A percentile compares a stretch with the other conserved stretches of the same genome.
These are phyloP conservation scores for Linum lewisii DNA, from an alignment of 345 rosid genomes.

Conservation along the genomic window DNA sequence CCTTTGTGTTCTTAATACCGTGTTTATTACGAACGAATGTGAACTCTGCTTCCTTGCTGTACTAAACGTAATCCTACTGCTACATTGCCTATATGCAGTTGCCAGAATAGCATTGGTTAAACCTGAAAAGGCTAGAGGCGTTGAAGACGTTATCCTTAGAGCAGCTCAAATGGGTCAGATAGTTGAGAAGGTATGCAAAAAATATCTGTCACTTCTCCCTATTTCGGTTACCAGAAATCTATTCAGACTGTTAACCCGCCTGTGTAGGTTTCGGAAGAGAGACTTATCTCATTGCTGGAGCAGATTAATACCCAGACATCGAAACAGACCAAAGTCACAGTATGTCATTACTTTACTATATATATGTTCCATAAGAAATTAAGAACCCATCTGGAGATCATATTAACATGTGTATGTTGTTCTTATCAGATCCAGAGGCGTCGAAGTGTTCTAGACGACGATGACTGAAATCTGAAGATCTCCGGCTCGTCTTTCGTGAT, in stretches of 20 bases:
- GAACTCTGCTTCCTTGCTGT: background rate
- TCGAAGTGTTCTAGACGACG: slow-evolving; percentile 75
- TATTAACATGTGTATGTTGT: background rate
- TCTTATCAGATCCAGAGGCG: slow-evolving; percentile 84
- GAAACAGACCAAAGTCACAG: slow-evolving; percentile 92
- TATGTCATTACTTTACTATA: slow-evolving; percentile 18
- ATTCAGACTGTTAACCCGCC: background rate
- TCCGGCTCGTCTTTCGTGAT: background rate
- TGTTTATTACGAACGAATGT: background rate
- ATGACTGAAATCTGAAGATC: slow-evolving; percentile 23
- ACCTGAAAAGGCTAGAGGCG: slow-evolving; percentile 95
- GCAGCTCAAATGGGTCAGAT: slow-evolving; percentile 94
- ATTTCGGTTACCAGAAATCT: background rate
- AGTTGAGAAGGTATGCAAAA: slow-evolving; percentile 59
- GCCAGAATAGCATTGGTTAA: slow-evolving; percentile 95
- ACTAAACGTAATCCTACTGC: too few relatives aligned
- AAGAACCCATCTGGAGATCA: background rate
- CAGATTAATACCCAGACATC: slow-evolving; percentile 87
- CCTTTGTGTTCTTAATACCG: background rate
- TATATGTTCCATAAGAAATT: background rate
- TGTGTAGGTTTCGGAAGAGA: slow-evolving; percentile 81
- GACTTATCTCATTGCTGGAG: slow-evolving; percentile 77
- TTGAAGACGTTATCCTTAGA: slow-evolving; percentile 80
- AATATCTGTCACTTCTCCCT: background rate
- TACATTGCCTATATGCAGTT: slow-evolving; percentile 28